These are phyloP conservation scores for Endotrypanum monterogeii DNA, from an alignment of 208 protist genomes.

Conservation along the genomic window DNA sequence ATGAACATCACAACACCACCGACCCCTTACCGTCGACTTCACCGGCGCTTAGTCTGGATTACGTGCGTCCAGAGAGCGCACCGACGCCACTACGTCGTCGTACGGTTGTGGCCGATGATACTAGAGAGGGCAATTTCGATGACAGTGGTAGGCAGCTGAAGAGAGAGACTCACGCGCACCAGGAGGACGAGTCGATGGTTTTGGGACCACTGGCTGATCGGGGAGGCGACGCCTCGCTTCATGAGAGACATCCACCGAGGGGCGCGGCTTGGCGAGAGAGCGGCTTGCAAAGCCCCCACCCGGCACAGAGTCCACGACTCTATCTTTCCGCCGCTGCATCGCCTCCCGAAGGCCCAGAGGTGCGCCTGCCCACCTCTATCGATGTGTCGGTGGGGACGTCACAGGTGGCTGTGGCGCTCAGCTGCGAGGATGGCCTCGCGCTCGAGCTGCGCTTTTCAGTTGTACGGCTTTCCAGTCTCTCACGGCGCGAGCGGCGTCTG, in stretches of 20 bases:
- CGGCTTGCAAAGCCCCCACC: background rate
- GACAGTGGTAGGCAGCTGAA: background rate
- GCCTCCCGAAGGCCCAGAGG: background rate
- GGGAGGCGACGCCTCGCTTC: background rate
- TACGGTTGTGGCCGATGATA: background rate
- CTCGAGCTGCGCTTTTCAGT: conserved; percentile 62
- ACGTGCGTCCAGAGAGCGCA: conserved; percentile 24
- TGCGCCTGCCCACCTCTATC: conserved; percentile 56
- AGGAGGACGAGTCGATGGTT: background rate
- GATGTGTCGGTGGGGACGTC: conserved; percentile 58
- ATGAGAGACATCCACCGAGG: background rate
- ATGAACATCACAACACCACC: background rate
- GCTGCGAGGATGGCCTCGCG: conserved; percentile 74
- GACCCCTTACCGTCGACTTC: background rate
- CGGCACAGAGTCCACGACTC: background rate
- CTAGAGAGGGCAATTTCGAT: background rate
- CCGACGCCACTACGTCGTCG: conserved; percentile 18
- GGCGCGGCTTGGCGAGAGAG: background rate
- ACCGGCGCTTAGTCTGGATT: conserved; percentile 11
- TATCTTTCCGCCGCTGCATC: background rate
- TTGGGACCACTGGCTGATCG: background rate
- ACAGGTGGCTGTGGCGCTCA: conserved; percentile 44
- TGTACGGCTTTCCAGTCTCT: conserved; percentile 16
- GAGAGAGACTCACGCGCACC: background rate
- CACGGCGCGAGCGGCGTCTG: conserved; percentile 12